Evolutionary conservation across 192 early-diverging fungal species (phyloP).

Genomic region (Obelidium mucronatum): DNA sequence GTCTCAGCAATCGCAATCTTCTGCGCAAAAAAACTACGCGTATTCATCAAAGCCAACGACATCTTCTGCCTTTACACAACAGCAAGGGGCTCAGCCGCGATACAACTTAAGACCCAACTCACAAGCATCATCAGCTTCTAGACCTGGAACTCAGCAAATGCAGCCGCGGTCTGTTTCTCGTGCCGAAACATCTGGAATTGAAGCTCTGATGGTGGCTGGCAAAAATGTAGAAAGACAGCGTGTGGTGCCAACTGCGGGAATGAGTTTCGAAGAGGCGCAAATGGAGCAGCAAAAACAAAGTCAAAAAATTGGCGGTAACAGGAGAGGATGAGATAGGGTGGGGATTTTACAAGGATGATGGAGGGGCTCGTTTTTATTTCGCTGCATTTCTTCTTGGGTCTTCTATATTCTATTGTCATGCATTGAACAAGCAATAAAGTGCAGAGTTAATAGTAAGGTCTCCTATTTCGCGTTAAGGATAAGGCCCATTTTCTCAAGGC

Average conservation of each 20-base stretch:
- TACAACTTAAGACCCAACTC: conserved; percentile 23
- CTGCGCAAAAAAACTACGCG: not conserved
- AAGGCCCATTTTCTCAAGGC: no score
- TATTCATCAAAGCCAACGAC: not conserved
- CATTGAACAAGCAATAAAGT: no score
- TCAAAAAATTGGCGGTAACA: not conserved
- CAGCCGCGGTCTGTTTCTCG: not conserved
- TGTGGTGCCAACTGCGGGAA: not conserved
- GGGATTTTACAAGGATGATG: not conserved
- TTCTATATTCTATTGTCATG: not conserved
- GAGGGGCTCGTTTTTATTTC: not conserved
- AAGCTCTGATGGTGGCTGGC: conserved; percentile 17
- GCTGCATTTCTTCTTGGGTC: not conserved
- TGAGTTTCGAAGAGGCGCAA: not conserved
- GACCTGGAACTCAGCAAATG: not conserved
- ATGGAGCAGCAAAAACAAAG: conserved; percentile 12
- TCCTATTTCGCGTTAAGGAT: no score
- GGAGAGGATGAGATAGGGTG: no score
- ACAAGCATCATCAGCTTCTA: not conserved
- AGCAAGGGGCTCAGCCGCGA: conserved; percentile 1
- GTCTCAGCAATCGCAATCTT: not conserved
- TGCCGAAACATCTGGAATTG: not conserved
- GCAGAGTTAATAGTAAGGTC: no score
- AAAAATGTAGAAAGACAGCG: conserved; percentile 2
- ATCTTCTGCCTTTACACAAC: not conserved